Base-by-base conservation (phyloP, 2,329 filamentous ascomycete genomes). In the Dryadomyces quercivorus region DNA sequence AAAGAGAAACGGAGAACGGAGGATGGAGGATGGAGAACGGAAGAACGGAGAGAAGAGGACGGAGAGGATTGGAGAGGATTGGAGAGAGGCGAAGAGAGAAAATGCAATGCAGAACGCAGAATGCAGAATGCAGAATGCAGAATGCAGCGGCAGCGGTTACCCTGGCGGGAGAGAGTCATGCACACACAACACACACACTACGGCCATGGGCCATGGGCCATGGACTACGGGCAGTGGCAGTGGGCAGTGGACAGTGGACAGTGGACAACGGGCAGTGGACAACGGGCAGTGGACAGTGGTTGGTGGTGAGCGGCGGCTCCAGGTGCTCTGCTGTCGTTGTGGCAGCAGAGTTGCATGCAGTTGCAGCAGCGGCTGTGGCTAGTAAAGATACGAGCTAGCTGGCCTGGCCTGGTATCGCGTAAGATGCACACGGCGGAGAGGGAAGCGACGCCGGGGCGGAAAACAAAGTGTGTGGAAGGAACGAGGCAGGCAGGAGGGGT, bases 321-420 rank as follows among this genome's bases (percentile, higher is more conserved):
- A 50, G 26, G 48, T 47, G 21, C 16, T 13, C 16, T 13, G 21
- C 38, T 42, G 46, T 21, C 21, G 16, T 43, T 40, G 55, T 46
- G 34, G 50, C 53, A 46, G 20, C 47, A 55, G 52, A 53, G 53
- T 56, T 50, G 55, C 47, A 55, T 58, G 38, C 42, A 49, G 31
- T 48, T 48, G 47, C 47, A 38, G 47, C 26, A 31, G 26, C 26
- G n/a, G 49, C 50, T 13, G 53, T 51, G 53, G 49, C 53, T 55
- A 55, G 48, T 51, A 38, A 43, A 40, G 36, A 12, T 40, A 40
- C 36, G 36, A 40, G 10, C 10, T 40, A 40, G 36, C 36, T 8
- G 36, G 36, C 9, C 10, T 40, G 10, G 36, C 36, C 36, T 40
- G 36, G 36, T 40, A 40, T 40, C 36, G 36, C 36, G 36, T 31